These are phyloP conservation scores for Epichloe gansuensis DNA, from an alignment of 2,329 filamentous ascomycete genomes.

Conservation along the genomic window DNA sequence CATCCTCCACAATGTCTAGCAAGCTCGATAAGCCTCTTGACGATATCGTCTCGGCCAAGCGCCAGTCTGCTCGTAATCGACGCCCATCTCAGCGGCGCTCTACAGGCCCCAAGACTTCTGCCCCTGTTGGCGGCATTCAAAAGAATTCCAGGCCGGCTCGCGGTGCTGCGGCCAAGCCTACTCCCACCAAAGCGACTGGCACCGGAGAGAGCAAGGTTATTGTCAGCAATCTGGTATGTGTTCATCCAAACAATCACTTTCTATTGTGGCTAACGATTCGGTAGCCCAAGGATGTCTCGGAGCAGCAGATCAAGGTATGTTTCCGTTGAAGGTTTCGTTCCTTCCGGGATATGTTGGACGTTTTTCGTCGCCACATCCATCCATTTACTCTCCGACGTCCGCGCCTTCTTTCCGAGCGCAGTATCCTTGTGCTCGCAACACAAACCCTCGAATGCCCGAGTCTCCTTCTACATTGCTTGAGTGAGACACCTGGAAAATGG, in stretches of 20 bases:
- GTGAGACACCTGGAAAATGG: conserved; percentile 19
- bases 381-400: conserved; percentile 15
- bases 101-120: conserved; percentile 41
- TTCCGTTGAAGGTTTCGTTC: conserved; percentile 63
- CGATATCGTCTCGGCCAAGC: conserved; percentile 80
- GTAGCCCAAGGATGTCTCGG: conserved; percentile 90
- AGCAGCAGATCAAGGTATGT: conserved; percentile 99
- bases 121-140: conserved; percentile 75
- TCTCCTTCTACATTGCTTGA: conserved; percentile 19
- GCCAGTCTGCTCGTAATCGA: conserved; percentile 40
- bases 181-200: conserved; percentile 51
- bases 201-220: conserved; percentile 86
- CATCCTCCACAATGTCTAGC: conserved; percentile 59
- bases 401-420: conserved; percentile 8
- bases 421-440: conserved; percentile 2
- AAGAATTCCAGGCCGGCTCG: conserved; percentile 59
- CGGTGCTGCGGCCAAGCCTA: conserved; percentile 44
- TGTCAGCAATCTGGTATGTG: conserved; percentile 90
- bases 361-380: conserved; percentile 28
- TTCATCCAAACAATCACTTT: neutral
- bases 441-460: conserved; percentile 8
- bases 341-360: conserved; percentile 62
- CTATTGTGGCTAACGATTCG: neutral
- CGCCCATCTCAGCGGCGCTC: conserved; percentile 39
- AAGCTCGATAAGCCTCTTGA: conserved; percentile 97